phyloP scores from a whole-genome alignment of 257 asterid genomes.

The Hygrophila difformis region DNA sequence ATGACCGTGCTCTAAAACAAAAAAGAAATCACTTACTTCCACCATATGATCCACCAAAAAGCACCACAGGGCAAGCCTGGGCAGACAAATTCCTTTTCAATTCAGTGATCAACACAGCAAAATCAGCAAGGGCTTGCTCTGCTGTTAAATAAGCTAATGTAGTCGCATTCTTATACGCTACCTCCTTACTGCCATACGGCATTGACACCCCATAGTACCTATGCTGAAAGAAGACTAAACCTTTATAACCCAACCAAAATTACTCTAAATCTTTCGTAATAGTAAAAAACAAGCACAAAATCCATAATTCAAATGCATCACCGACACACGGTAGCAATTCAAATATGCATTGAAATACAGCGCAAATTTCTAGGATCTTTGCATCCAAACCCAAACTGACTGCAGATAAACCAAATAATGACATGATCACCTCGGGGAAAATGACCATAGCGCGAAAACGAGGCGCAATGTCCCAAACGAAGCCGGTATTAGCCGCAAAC shows the following conservation, averaged over 20 bases:
- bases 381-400: too few species aligned
- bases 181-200: constrained; percentile 45
- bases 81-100: constrained; percentile 39
- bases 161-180: constrained; percentile 30
- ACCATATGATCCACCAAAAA: constrained; percentile 73
- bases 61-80: constrained; percentile 51
- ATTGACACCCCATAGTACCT: constrained; percentile 58
- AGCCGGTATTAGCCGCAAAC: constrained; percentile 86
- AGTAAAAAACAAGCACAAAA: too few species aligned
- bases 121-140: constrained; percentile 82
- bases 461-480: constrained; percentile 86
- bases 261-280: too few species aligned
- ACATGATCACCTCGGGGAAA: constrained; percentile 83
- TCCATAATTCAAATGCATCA: too few species aligned
- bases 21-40: constrained; percentile 43
- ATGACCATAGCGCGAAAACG: constrained; percentile 72
- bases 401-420: too few species aligned
- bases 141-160: constrained; percentile 65
- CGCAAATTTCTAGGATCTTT: too few species aligned
- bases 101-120: constrained; percentile 50
- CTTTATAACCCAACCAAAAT: too few species aligned
- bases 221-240: too few species aligned
- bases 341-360: too few species aligned
- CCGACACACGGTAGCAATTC: too few species aligned
- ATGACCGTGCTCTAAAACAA: too few species aligned